A percentile compares a stretch with the other conserved stretches of the same genome.
Evolutionary conservation across 306 rosid genomes (phyloP).

Genomic region (Glycine latifolia): DNA sequence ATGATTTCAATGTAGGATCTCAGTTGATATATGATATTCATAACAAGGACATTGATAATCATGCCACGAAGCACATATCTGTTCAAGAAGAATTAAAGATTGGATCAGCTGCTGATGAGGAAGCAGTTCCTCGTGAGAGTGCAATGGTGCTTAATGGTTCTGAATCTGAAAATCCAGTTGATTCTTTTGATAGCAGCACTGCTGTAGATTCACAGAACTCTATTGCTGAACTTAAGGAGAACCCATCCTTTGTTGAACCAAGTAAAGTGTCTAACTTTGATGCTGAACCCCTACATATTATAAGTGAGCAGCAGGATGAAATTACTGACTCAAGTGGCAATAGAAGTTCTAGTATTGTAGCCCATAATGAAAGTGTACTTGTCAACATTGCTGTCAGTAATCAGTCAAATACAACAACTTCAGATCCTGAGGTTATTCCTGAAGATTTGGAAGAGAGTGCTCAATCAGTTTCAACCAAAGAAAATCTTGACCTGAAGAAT

Average conservation of each 20-base stretch:
- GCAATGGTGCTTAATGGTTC: slow-evolving; percentile 42
- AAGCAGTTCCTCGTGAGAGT: slow-evolving; percentile 40
- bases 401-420: too few species aligned
- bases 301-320: too few species aligned
- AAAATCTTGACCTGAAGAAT: too few species aligned
- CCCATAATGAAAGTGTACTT: too few species aligned
- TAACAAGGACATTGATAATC: slow-evolving; percentile 41
- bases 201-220: slow-evolving; percentile 47
- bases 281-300: too few species aligned
- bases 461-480: too few species aligned
- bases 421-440: too few species aligned
- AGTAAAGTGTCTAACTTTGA: too few species aligned
- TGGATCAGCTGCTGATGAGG: slow-evolving; percentile 49
- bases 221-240: slow-evolving; percentile 54
- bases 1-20: slow-evolving; percentile 49
- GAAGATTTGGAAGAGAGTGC: too few species aligned
- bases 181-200: slow-evolving; percentile 50
- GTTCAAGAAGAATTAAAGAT: slow-evolving; percentile 50
- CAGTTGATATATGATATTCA: slow-evolving; percentile 49
- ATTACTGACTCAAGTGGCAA: too few species aligned
- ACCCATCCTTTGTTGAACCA: not conserved
- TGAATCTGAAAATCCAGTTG: slow-evolving; percentile 55
- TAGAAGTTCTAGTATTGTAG: too few species aligned
- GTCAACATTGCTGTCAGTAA: too few species aligned
- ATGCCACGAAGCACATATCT: slow-evolving; percentile 45